phyloP scores from a whole-genome alignment of 768 basidiomycete genomes.

The Pleurotus salmoneostramineus region DNA sequence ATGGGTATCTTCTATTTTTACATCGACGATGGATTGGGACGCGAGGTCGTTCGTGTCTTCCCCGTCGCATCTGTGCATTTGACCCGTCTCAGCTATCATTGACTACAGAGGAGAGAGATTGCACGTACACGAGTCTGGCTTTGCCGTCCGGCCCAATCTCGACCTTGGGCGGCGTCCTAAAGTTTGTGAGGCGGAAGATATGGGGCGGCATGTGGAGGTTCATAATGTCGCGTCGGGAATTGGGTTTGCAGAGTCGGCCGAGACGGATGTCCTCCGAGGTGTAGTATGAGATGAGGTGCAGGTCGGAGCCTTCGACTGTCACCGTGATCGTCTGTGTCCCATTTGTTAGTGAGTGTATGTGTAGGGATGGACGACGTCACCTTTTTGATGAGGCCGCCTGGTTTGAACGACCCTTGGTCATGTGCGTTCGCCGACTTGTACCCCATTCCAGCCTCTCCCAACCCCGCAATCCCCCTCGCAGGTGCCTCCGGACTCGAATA shows the following conservation, averaged over 20 bases:
- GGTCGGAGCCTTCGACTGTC: constrained; percentile 71
- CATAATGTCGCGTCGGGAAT: constrained; percentile 68
- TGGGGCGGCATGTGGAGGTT: constrained; percentile 68
- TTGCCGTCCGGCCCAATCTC: constrained; percentile 71
- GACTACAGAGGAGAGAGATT: no score
- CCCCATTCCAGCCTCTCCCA: constrained; percentile 25
- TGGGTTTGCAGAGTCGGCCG: constrained; percentile 66
- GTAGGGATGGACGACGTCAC: constrained; percentile 26
- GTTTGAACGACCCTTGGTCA: constrained; percentile 62
- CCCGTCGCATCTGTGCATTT: constrained; percentile 29
- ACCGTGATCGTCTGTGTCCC: constrained; percentile 75
- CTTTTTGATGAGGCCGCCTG: constrained; percentile 81
- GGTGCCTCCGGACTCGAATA: constrained; percentile 47
- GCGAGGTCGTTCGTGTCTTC: constrained; percentile 47
- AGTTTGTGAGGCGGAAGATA: constrained; percentile 76
- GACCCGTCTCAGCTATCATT: no score
- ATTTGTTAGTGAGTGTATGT: not conserved
- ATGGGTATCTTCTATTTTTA: no score
- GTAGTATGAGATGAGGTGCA: constrained; percentile 84
- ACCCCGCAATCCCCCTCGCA: constrained; percentile 28
- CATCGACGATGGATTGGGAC: no score
- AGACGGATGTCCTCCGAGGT: constrained; percentile 72
- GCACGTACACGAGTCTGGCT: constrained; percentile 58
- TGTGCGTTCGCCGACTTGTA: constrained; percentile 28
- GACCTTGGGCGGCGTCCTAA: constrained; percentile 78